These are phyloP conservation scores for Boletus eberwhitei DNA, from an alignment of 768 basidiomycete species.

Conservation along the genomic window DNA sequence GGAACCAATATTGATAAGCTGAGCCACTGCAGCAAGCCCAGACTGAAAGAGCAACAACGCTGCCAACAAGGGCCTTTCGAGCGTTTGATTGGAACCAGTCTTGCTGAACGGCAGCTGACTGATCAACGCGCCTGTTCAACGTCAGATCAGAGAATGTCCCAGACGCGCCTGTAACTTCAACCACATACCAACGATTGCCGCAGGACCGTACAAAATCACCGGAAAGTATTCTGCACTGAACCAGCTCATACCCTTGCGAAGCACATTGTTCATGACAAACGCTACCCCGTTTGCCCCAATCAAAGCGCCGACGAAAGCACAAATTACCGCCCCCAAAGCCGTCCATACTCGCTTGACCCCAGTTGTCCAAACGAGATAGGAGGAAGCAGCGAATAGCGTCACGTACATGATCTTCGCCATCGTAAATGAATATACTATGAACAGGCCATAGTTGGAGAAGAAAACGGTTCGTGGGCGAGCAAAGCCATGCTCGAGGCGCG, in stretches of 20 bases:
- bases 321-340: conserved; percentile 47
- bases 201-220: conserved; percentile 70
- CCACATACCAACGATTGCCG: conserved; percentile 63
- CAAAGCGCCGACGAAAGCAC: conserved; percentile 54
- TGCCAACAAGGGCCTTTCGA: conserved; percentile 61
- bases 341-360: conserved; percentile 31
- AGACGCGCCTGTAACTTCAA: not conserved
- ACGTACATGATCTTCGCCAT: conserved; percentile 66
- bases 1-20: conserved; percentile 70
- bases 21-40: conserved; percentile 52
- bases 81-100: conserved; percentile 26
- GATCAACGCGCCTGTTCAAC: conserved; percentile 50
- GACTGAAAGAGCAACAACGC: conserved; percentile 62
- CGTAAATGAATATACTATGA: conserved; percentile 71
- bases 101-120: conserved; percentile 56
- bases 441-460: conserved; percentile 64
- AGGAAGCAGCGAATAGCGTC: conserved; percentile 44
- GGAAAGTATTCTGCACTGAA: conserved; percentile 67
- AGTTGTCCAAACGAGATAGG: conserved; percentile 40
- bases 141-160: not conserved
- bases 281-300: conserved; percentile 71
- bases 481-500: conserved; percentile 51
- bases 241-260: conserved; percentile 82
- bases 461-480: conserved; percentile 67
- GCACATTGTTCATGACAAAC: conserved; percentile 54